These are phyloP conservation scores for Coleophoma eucalyptorum DNA, from an alignment of 2,329 filamentous ascomycete species.

Conservation along the genomic window DNA sequence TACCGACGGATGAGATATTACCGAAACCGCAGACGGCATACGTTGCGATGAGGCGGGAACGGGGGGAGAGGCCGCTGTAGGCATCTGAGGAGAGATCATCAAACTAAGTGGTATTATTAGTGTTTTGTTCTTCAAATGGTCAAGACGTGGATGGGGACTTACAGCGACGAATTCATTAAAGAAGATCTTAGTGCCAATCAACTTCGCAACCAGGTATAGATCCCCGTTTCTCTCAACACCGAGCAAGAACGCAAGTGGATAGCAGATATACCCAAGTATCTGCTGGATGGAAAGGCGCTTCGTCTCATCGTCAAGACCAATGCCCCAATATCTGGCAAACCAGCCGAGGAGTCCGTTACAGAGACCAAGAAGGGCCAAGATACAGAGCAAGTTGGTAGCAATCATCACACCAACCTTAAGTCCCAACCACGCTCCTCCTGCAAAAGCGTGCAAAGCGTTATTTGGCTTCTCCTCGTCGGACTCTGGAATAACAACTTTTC, in stretches of 20 bases:
- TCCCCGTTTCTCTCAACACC: slow-evolving; percentile 65
- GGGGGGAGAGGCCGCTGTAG: slow-evolving; percentile 59
- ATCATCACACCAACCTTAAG: slow-evolving; percentile 87
- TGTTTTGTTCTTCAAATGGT: too few relatives aligned
- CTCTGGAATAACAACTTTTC: slow-evolving; percentile 69
- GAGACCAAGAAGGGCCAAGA: slow-evolving; percentile 72
- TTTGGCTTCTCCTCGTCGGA: slow-evolving; percentile 72
- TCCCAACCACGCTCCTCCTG: slow-evolving; percentile 80
- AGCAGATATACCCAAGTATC: slow-evolving; percentile 74
- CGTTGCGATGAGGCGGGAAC: slow-evolving; percentile 77
- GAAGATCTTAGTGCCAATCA: slow-evolving; percentile 84
- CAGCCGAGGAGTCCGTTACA: slow-evolving; percentile 75
- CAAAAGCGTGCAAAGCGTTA: slow-evolving; percentile 81
- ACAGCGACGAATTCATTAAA: slow-evolving; percentile 40
- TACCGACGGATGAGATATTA: slow-evolving; percentile 83
- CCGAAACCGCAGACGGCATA: slow-evolving; percentile 83
- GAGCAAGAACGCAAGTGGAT: slow-evolving; percentile 75
- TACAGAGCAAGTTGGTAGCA: slow-evolving; percentile 73
- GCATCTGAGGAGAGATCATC: slow-evolving; percentile 45
- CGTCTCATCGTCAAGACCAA: slow-evolving; percentile 53
- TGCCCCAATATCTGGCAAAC: slow-evolving; percentile 78
- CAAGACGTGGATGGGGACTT: slow-evolving; percentile 2
- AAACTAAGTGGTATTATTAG: slow-evolving; percentile 9
- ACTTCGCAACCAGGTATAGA: slow-evolving; percentile 67
- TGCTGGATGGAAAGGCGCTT: slow-evolving; percentile 62